Evolutionary conservation across 2,329 filamentous ascomycete species (phyloP).

Genomic region (Gnomoniopsis smithogilvyi): DNA sequence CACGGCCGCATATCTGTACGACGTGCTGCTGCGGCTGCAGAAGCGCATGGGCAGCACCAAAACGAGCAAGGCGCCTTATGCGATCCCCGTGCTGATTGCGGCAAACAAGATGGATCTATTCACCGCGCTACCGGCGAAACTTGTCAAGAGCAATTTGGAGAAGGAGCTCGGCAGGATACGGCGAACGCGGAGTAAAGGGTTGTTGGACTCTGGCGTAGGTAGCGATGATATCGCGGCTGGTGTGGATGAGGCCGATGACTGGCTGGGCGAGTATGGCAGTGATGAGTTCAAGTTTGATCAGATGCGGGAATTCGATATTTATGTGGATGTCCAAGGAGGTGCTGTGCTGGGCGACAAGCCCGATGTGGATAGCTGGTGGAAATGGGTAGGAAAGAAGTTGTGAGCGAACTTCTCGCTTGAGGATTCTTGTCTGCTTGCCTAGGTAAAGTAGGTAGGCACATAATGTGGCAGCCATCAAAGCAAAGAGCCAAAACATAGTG

Average conservation of each 20-base stretch:
- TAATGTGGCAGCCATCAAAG: not conserved
- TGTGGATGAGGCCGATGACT: conserved; percentile 75
- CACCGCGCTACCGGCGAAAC: conserved; percentile 75
- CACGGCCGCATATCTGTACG: conserved; percentile 82
- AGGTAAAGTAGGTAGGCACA: not conserved
- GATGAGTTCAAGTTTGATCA: conserved; percentile 76
- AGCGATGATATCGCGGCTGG: conserved; percentile 57
- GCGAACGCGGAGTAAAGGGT: conserved; percentile 70
- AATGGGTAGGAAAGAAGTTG: conserved; percentile 78
- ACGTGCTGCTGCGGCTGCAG: conserved; percentile 80
- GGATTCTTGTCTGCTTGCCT: not conserved
- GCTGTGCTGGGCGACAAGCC: conserved; percentile 64
- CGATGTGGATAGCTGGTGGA: conserved; percentile 83
- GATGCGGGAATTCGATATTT: conserved; percentile 79
- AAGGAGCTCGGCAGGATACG: conserved; percentile 77
- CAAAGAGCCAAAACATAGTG: not conserved
- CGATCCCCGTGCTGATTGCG: conserved; percentile 75
- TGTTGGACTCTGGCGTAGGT: conserved; percentile 78
- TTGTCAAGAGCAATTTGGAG: conserved; percentile 75
- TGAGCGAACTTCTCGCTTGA: conserved; percentile 30
- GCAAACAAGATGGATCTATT: conserved; percentile 97
- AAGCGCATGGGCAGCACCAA: conserved; percentile 46
- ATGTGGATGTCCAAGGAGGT: conserved; percentile 74
- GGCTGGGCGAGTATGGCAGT: conserved; percentile 78
- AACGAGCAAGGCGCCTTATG: conserved; percentile 48